phyloP scores from a whole-genome alignment of 2,329 filamentous ascomycete species.

The Colletotrichum sp. region DNA sequence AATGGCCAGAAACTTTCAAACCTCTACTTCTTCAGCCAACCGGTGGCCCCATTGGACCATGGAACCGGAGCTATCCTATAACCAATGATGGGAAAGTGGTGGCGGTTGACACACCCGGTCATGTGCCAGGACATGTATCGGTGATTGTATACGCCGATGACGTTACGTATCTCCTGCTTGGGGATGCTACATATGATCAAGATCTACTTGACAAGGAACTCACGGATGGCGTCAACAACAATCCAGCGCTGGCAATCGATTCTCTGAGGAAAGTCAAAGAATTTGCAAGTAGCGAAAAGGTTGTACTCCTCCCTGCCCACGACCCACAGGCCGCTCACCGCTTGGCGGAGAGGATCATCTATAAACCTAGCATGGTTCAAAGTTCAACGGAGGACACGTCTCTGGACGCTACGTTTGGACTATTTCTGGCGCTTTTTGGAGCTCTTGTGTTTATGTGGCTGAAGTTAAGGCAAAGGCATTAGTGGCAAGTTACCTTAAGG shows the following conservation, averaged over 20 bases:
- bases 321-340: not conserved
- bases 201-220: not conserved
- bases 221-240: not conserved
- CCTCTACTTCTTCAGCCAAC: not conserved
- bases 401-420: rapidly evolving
- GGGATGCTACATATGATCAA: not conserved
- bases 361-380: not conserved
- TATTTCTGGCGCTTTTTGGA: not conserved
- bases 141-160: not conserved
- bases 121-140: not conserved
- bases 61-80: not conserved
- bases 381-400: not conserved
- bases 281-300: not conserved
- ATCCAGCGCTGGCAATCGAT: not conserved
- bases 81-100: not conserved
- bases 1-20: not conserved
- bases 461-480: not conserved
- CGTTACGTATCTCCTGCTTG: not conserved
- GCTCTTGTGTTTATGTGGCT: not conserved
- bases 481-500: not conserved
- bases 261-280: not conserved
- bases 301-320: not conserved
- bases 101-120: not conserved
- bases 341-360: not conserved
- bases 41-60: not conserved